Conservation (phyloP, 2,329 filamentous ascomycete genomes). For the Tolypocladium endophyticum region DNA sequence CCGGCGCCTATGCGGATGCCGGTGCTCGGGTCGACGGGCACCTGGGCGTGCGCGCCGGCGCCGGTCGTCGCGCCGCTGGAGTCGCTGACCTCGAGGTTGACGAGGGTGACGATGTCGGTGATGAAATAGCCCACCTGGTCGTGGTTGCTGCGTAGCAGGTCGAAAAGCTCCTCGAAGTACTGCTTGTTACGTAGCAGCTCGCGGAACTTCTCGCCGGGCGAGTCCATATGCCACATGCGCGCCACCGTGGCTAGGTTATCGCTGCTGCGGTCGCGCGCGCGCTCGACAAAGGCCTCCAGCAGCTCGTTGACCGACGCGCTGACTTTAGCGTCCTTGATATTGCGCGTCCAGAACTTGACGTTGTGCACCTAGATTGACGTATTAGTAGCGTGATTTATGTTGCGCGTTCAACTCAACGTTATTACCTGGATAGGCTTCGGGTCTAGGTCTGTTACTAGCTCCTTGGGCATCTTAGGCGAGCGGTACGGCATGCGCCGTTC, state of each 20-base stretch:
- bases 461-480: slow-evolving; percentile 8
- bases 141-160: slow-evolving; percentile 11
- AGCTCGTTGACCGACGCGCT: slow-evolving; percentile 14
- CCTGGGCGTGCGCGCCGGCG: slow-evolving; percentile 7
- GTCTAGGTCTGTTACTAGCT: slow-evolving; percentile 14
- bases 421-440: slow-evolving; percentile 16
- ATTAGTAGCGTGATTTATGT: no score
- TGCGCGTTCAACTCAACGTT: no score
- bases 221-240: slow-evolving; percentile 19
- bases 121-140: slow-evolving; percentile 16
- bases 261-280: slow-evolving; percentile 9
- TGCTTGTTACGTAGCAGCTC: slow-evolving; percentile 13
- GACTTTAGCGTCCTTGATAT: slow-evolving; percentile 13
- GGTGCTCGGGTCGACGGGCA: slow-evolving; percentile 10
- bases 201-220: slow-evolving; percentile 17
- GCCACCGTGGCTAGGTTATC: slow-evolving; percentile 14
- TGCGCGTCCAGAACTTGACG: slow-evolving; percentile 15
- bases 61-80: slow-evolving; percentile 3
- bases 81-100: slow-evolving; percentile 13
- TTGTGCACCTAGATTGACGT: slow-evolving; percentile 16
- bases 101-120: slow-evolving; percentile 16
- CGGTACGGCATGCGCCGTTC: slow-evolving; percentile 15
- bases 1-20: slow-evolving; percentile 10
- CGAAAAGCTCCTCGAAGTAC: slow-evolving; percentile 17
- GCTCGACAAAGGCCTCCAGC: slow-evolving; percentile 13